Evolutionary conservation across 2,329 filamentous ascomycete species (phyloP).

Genomic region (Aspergillus sp.): DNA sequence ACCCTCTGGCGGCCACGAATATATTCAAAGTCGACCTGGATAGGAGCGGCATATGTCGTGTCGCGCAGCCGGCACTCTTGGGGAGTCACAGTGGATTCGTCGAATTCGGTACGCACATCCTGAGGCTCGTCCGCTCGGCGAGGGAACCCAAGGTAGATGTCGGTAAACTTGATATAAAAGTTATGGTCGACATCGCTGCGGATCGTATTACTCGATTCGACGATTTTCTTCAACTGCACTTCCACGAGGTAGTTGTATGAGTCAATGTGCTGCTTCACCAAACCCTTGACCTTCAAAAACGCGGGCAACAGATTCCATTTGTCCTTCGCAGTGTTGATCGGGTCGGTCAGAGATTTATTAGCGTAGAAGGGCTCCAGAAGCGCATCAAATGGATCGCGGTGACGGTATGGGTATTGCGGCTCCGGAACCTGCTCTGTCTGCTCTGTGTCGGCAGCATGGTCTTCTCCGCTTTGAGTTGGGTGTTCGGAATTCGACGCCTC

Average conservation of each 20-base stretch:
- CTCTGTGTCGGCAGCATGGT: not conserved
- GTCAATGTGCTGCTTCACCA: slow-evolving; percentile 97
- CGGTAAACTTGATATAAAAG: slow-evolving; percentile 90
- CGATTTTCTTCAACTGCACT: slow-evolving; percentile 94
- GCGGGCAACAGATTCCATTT: slow-evolving; percentile 97
- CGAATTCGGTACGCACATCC: slow-evolving; percentile 44
- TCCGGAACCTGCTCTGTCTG: slow-evolving; percentile 14
- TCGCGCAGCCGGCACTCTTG: slow-evolving; percentile 96
- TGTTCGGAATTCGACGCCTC: slow-evolving; percentile 18
- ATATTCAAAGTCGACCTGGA: slow-evolving; percentile 89
- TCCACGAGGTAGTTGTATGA: slow-evolving; percentile 99
- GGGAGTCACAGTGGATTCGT: slow-evolving; percentile 67
- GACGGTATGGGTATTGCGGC: slow-evolving; percentile 25
- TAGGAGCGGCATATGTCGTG: slow-evolving; percentile 96
- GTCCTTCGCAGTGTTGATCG: slow-evolving; percentile 71
- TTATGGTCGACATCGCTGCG: slow-evolving; percentile 89
- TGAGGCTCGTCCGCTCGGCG: slow-evolving; percentile 74
- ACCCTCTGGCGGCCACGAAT: slow-evolving; percentile 77
- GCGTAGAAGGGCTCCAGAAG: slow-evolving; percentile 70
- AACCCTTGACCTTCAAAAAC: slow-evolving; percentile 95
- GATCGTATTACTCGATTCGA: slow-evolving; percentile 84
- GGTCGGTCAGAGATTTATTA: slow-evolving; percentile 66
- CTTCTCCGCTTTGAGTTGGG: slow-evolving; percentile 18
- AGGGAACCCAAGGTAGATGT: slow-evolving; percentile 83
- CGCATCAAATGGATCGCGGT: slow-evolving; percentile 55